A percentile compares a stretch with the other conserved stretches of the same genome.
These are phyloP conservation scores for Chernovozyma aurita DNA, from an alignment of 1,139 yeast species.

Conservation along the genomic window DNA sequence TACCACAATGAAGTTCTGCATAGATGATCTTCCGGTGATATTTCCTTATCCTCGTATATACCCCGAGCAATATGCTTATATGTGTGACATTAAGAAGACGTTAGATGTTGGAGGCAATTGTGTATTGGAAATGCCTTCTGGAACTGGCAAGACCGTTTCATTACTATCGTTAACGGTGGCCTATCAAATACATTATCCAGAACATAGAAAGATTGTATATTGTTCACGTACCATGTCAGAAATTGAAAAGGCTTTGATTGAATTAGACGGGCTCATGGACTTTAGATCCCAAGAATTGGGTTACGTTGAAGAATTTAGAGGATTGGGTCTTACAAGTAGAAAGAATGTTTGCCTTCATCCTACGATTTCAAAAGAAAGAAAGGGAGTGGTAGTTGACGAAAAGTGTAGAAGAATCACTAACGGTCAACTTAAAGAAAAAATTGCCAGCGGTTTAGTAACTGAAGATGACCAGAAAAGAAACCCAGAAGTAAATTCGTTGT, in stretches of 20 bases:
- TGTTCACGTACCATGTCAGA: constrained; percentile 99
- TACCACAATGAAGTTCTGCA: constrained; percentile 58
- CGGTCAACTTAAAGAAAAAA: constrained; percentile 72
- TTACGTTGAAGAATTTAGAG: constrained; percentile 80
- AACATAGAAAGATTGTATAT: constrained; percentile 87
- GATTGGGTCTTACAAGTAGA: constrained; percentile 89
- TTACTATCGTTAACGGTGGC: constrained; percentile 87
- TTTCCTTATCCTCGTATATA: constrained; percentile 97
- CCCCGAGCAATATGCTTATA: constrained; percentile 97
- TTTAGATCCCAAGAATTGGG: constrained; percentile 81
- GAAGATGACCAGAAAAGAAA: constrained; percentile 43
- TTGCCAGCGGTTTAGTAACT: constrained; percentile 54
- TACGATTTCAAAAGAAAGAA: constrained; percentile 76
- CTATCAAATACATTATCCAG: constrained; percentile 93
- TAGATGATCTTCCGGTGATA: constrained; percentile 90
- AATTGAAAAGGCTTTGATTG: constrained; percentile 96
- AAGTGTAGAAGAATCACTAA: constrained; percentile 92
- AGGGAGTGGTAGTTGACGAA: constrained; percentile 94
- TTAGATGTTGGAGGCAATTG: constrained; percentile 97
- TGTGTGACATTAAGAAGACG: constrained; percentile 92
- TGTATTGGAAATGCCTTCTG: constrained; percentile 99
- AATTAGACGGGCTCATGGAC: constrained; percentile 82
- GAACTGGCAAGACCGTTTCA: constrained; percentile 96
- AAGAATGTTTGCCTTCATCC: constrained; percentile 93
- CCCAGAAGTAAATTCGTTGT: constrained; percentile 33